Base-by-base conservation (phyloP, 2,329 filamentous ascomycete genomes). In the Verticillium klebahnii region DNA sequence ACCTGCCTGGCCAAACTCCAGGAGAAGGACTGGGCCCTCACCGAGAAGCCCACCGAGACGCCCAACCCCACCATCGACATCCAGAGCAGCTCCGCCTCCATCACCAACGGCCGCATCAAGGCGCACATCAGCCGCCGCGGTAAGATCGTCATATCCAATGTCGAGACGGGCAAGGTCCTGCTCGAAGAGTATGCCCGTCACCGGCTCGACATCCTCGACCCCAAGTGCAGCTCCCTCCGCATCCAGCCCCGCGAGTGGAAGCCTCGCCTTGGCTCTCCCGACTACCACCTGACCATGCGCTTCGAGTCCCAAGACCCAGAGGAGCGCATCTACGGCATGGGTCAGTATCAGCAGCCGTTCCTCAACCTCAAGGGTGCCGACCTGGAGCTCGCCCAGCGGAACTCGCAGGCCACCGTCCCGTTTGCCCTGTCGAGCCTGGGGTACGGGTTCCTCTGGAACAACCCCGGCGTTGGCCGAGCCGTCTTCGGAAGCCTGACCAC, bases 251-350 rank as follows among this genome's bases (percentile, higher is more conserved):
- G 86, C 19, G 85, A 88, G 68, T 84, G 87, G 69, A 78, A 78
- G 59, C 80, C 83, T 0, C 78, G 81, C 2, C 71, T 78, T 0
- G 84, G 84, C 4, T 71, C 67, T 60, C 73, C 76, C 1, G 78
- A 79, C 60, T 88, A 84, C 67, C 80, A 85, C 59, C 73, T 89
- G 9, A 88, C 84, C 0, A 75, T 81, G 65, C 78, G 87, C 0
- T 80, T 89, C 60, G 86, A 89, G 69, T 83, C 81, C 1, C 69
- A 83, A 59, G 71, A 82, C 60, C 72, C 74, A 0, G 74, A 82
- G 19, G 87, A 89, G 69, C 84, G 82, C 68, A 82, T 89, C n/a
- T 89, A 80, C 67, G 87, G 87, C 23, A 89, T 89, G 86, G 87
- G 87, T 0, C 87, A 89, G 71, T 89, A 89, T 63, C 87, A 89